Base-by-base conservation (phyloP, 805 yeast species). In the Lachancea meyersii region DNA sequence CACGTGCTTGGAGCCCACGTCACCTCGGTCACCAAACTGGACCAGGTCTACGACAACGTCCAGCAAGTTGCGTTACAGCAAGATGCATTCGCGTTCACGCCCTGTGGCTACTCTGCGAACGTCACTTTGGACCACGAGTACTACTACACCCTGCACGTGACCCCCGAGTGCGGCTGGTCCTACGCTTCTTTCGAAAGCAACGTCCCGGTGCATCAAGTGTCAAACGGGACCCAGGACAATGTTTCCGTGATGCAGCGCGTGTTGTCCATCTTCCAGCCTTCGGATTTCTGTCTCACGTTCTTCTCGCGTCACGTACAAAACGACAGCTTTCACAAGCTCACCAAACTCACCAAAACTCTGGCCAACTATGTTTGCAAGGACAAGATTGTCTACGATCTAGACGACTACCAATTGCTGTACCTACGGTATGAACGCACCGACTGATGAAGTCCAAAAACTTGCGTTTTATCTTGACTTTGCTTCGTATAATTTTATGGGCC, bases 171-270 rank as follows among this genome's bases (percentile, higher is more conserved):
- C 18, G 95, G 91, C 28, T 91, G 94, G 87, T 86, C 96, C 4
- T 91, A 91, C 64, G 97, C 97, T 4, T 85, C 95, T 8, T 93
- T 93, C 63, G 97, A 93, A 61, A 80, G 96, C 17, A 91, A 86
- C 61, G 86, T 80, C 31, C 81, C 83, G 6, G 67, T 76, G 9
- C 52, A 49, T 38, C 48, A 64, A 35, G 44, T 68, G 41, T 48
- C 70, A 54, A 34, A 51, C 53, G 48, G 61, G 23, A 52, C 60
- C 11, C 67, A 69, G 30, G 64, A 70, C 48, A 76, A 81, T 53
- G 58, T 72, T 24, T 73, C 72, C n/a, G 79, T 86, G 8, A 62
- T 86, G 48, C 51, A 65, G 32, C 75, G 74, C 31, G 82, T 88
- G 2, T 68, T 88, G 50, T 55, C 64, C 4, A 72, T 83, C 22